Percentiles rank a stretch among this genome's conserved stretches.
phyloP scores from a whole-genome alignment of 2,329 filamentous ascomycete genomes.

The Cladophialophora psammophila region DNA sequence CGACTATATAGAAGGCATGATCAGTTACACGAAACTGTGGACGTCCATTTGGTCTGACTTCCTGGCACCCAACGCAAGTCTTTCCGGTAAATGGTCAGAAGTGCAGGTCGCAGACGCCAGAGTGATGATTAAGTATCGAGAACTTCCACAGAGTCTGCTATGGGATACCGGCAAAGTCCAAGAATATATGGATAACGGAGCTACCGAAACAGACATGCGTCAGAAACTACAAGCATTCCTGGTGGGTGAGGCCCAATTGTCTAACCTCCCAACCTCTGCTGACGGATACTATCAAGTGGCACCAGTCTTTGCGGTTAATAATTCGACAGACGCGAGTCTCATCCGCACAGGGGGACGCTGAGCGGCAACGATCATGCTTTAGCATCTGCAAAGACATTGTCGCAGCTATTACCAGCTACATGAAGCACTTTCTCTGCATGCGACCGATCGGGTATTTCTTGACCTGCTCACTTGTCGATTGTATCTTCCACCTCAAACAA shows the following conservation, averaged over 20 bases:
- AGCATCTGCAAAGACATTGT: background rate
- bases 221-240: background rate
- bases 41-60: constrained; percentile 3
- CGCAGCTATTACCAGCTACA: background rate
- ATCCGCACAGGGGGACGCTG: background rate
- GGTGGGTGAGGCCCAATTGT: background rate
- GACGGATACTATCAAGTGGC: background rate
- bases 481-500: background rate
- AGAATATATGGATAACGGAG: background rate
- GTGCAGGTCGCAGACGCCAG: constrained; percentile 3
- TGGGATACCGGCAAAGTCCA: background rate
- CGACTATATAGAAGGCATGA: background rate
- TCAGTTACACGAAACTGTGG: constrained; percentile 3
- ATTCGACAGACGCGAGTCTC: background rate
- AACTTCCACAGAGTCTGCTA: background rate
- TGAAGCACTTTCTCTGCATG: background rate
- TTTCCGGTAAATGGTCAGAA: background rate
- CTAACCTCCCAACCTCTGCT: background rate
- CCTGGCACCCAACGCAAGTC: background rate
- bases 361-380: background rate
- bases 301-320: background rate
- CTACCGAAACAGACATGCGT: background rate
- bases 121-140: background rate
- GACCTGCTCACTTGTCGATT: background rate
- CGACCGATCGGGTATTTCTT: background rate